Evolutionary conservation across 768 basidiomycete genomes (phyloP).

Genomic region (Agrocybe praecox): DNA sequence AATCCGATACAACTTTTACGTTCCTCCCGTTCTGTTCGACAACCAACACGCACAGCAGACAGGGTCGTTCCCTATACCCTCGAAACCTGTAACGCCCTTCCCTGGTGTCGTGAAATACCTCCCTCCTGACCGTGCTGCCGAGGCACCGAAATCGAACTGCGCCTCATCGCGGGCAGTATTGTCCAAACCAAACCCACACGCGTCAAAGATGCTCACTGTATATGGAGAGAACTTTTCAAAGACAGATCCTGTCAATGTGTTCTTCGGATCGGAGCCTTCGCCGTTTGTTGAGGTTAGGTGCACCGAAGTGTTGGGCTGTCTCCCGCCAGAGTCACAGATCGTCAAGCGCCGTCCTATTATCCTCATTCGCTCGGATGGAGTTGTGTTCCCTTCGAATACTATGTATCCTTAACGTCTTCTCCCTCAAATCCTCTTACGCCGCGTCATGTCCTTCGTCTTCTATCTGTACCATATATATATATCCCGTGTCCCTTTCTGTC

Average conservation of each 20-base stretch:
- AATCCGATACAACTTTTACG: slow-evolving; percentile 92
- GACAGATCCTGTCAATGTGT: slow-evolving; percentile 77
- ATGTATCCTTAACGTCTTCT: slow-evolving; percentile 66
- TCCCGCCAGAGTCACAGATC: slow-evolving; percentile 71
- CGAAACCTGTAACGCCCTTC: slow-evolving; percentile 84
- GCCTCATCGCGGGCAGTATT: slow-evolving; percentile 66
- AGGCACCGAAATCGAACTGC: slow-evolving; percentile 76
- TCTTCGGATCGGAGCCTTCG: slow-evolving; percentile 86
- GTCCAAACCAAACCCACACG: slow-evolving; percentile 77
- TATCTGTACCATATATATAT: background rate
- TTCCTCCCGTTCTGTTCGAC: slow-evolving; percentile 84
- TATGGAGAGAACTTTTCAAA: slow-evolving; percentile 92
- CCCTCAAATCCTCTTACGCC: slow-evolving; percentile 7
- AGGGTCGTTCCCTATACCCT: slow-evolving; percentile 76
- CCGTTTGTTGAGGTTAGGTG: slow-evolving; percentile 89
- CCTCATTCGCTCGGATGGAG: slow-evolving; percentile 81
- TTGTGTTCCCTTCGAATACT: slow-evolving; percentile 82
- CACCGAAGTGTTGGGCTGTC: slow-evolving; percentile 80
- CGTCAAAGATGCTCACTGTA: slow-evolving; percentile 80
- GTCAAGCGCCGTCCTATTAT: slow-evolving; percentile 78
- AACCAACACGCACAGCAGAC: slow-evolving; percentile 72
- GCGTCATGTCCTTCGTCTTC: slow-evolving; percentile 9
- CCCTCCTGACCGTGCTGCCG: slow-evolving; percentile 84
- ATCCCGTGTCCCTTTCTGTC: slow-evolving; percentile 4
- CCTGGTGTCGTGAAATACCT: slow-evolving; percentile 90